phyloP scores from a whole-genome alignment of 164 flowering plant species.

The Paratinospora sagittata region DNA sequence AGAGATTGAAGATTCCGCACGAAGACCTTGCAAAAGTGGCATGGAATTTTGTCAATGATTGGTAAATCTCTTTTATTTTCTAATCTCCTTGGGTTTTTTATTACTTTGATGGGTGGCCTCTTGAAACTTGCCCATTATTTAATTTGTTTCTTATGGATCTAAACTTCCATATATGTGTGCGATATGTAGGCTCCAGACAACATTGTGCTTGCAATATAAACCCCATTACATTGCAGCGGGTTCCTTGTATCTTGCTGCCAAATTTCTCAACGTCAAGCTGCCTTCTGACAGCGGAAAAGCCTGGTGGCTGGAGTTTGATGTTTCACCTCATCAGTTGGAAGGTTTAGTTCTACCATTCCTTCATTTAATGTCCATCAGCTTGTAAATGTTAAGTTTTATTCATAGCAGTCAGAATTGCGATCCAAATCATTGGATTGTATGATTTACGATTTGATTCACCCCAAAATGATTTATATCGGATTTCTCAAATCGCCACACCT shows the following conservation, averaged over 20 bases:
- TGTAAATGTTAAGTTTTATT: no score
- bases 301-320: slow-evolving; percentile 73
- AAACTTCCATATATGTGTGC: slow-evolving; percentile 1
- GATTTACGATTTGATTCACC: no score
- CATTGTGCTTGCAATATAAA: slow-evolving; percentile 65
- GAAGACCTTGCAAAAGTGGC: slow-evolving; percentile 46
- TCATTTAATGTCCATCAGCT: neutral
- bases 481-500: no score
- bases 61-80: slow-evolving; percentile 29
- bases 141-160: neutral
- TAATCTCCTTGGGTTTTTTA: neutral
- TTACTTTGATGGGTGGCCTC: no score
- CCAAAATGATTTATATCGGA: no score
- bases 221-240: slow-evolving; percentile 76
- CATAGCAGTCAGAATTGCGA: no score
- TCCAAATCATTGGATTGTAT: no score
- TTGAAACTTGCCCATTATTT: neutral
- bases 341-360: slow-evolving; percentile 27
- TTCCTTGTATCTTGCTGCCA: slow-evolving; percentile 65
- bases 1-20: slow-evolving; percentile 33
- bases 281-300: slow-evolving; percentile 39
- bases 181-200: slow-evolving; percentile 47
- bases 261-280: slow-evolving; percentile 45
- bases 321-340: slow-evolving; percentile 50
- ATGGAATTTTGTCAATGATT: slow-evolving; percentile 68